phyloP scores from a whole-genome alignment of 306 rosid genomes.

The Trifolium repens region DNA sequence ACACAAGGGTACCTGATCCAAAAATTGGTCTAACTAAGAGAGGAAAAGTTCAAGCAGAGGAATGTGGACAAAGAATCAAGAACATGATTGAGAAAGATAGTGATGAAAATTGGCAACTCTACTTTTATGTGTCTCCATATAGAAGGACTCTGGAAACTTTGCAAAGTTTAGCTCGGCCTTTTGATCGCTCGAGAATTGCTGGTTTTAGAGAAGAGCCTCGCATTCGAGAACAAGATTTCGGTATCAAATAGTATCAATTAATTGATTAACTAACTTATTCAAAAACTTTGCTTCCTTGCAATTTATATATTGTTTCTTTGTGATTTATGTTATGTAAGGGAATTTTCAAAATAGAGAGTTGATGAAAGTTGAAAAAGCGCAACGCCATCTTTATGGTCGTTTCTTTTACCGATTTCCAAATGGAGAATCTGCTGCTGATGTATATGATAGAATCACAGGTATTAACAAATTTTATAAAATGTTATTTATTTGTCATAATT shows the following conservation, averaged over 20 bases:
- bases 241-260: conserved; percentile 32
- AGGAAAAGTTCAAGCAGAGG: conserved; percentile 68
- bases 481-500: background rate
- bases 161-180: conserved; percentile 62
- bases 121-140: conserved; percentile 87
- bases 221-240: conserved; percentile 87
- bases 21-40: conserved; percentile 64
- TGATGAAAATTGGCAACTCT: conserved; percentile 60
- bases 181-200: conserved; percentile 65
- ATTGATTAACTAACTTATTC: background rate
- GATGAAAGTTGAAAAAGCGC: conserved; percentile 65
- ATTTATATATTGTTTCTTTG: background rate
- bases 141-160: conserved; percentile 69
- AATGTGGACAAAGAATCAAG: conserved; percentile 60
- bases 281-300: background rate
- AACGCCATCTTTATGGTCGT: conserved; percentile 74
- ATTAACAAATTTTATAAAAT: background rate
- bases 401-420: conserved; percentile 91
- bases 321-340: conserved; percentile 48
- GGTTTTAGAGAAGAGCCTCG: conserved; percentile 94
- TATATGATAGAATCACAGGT: conserved; percentile 94
- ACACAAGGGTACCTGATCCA: conserved; percentile 75
- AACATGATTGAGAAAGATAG: conserved; percentile 57
- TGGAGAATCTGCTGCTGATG: conserved; percentile 97
- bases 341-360: conserved; percentile 88